Conservation (phyloP, 352 stramenopile genomes). For the Globisporangium spiculum region DNA sequence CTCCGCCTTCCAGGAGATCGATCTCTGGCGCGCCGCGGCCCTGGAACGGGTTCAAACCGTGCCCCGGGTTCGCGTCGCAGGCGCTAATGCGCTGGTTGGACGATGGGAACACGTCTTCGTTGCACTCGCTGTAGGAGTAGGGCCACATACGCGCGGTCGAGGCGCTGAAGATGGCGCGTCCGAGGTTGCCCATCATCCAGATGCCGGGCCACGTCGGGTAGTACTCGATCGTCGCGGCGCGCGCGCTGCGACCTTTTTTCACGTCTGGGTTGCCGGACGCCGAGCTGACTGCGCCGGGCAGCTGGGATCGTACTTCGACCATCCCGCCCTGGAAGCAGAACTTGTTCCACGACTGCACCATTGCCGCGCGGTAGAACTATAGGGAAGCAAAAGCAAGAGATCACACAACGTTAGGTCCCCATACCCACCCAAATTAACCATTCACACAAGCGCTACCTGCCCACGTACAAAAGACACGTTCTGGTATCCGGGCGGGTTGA, state of each 20-base stretch:
- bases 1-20: constrained; percentile 80
- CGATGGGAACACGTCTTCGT: constrained; percentile 64
- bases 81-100: constrained; percentile 71
- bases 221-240: constrained; percentile 48
- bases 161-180: constrained; percentile 78
- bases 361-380: constrained; percentile 22
- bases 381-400: background rate
- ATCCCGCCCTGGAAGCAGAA: constrained; percentile 95
- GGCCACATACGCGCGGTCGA: constrained; percentile 86
- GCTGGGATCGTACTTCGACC: constrained; percentile 43
- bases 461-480: constrained; percentile 47
- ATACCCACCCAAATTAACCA: no score
- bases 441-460: no score
- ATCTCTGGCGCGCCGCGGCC: constrained; percentile 86
- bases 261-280: constrained; percentile 18
- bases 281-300: constrained; percentile 45
- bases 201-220: constrained; percentile 77
- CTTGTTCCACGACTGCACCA: constrained; percentile 94
- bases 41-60: constrained; percentile 56
- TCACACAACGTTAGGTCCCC: background rate
- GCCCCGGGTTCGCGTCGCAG: constrained; percentile 82
- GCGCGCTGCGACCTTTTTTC: constrained; percentile 19
- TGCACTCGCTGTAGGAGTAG: constrained; percentile 82
- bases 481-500: constrained; percentile 40
- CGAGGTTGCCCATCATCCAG: constrained; percentile 89